Evolutionary conservation across 1,284 basidiomycete genomes (phyloP).

Genomic region (Ustilago esculenta): DNA sequence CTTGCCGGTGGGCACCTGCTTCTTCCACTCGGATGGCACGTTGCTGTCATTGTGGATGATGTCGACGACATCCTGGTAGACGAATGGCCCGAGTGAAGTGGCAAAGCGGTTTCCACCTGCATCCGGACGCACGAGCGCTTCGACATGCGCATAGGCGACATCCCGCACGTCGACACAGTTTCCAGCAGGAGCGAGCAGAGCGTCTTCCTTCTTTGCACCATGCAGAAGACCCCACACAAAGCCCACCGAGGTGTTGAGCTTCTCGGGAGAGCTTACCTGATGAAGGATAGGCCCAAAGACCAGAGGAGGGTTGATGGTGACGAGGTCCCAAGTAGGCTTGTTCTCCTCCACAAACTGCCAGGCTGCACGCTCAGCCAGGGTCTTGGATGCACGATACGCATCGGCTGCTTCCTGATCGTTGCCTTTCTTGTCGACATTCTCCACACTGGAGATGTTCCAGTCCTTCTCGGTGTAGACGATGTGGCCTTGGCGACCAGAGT

Average conservation of each 20-base stretch:
- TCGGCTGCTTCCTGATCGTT: constrained; percentile 68
- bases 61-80: constrained; percentile 52
- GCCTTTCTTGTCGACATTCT: constrained; percentile 63
- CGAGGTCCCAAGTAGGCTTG: constrained; percentile 47
- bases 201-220: constrained; percentile 67
- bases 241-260: constrained; percentile 72
- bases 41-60: constrained; percentile 48
- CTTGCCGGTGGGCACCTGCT: constrained; percentile 54
- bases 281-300: constrained; percentile 71
- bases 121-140: constrained; percentile 72
- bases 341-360: constrained; percentile 65
- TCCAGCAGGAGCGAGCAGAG: constrained; percentile 58
- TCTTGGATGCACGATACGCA: constrained; percentile 72
- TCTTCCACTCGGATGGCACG: constrained; percentile 51
- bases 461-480: constrained; percentile 69
- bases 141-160: constrained; percentile 73
- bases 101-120: constrained; percentile 73
- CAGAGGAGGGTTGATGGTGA: constrained; percentile 55
- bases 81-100: constrained; percentile 50
- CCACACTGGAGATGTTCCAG: constrained; percentile 76
- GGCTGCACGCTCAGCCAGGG: constrained; percentile 74
- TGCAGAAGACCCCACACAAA: constrained; percentile 68
- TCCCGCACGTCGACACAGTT: constrained; percentile 75
- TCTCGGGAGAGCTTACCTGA: constrained; percentile 69
- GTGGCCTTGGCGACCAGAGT: constrained; percentile 52